Percentiles rank a stretch among this genome's conserved stretches.
These are phyloP conservation scores for Chlorella sp. DNA, from an alignment of 139 green algal genomes.

Conservation along the genomic window DNA sequence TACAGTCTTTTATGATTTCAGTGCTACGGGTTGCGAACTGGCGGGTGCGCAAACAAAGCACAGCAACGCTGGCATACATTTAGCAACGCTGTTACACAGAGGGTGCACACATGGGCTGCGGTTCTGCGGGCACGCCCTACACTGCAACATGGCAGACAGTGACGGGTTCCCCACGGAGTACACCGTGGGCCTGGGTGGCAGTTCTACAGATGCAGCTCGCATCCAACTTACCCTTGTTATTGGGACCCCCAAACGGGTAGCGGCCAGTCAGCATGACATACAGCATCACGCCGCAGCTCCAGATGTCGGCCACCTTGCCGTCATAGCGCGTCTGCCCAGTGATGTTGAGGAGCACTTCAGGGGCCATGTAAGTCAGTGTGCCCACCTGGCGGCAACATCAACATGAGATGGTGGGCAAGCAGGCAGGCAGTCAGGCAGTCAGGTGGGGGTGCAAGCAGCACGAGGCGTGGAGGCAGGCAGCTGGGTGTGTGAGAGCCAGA, in stretches of 20 bases:
- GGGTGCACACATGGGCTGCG: too few species aligned
- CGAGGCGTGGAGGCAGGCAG: not conserved
- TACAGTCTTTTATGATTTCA: too few species aligned
- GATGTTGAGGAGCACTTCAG: slow-evolving; percentile 86
- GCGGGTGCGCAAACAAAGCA: too few species aligned
- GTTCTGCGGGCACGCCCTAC: too few species aligned
- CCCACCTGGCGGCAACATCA: slow-evolving; percentile 68
- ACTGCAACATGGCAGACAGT: too few species aligned
- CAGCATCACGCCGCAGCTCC: slow-evolving; percentile 72
- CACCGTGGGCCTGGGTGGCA: too few species aligned
- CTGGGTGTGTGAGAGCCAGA: not conserved
- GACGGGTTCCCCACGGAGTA: too few species aligned
- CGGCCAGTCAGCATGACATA: slow-evolving; percentile 60
- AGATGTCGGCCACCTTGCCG: slow-evolving; percentile 77
- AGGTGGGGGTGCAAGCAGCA: not conserved
- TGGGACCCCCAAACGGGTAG: slow-evolving; percentile 34
- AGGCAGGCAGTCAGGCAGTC: not conserved
- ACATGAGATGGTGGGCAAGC: not conserved
- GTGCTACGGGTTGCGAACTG: too few species aligned
- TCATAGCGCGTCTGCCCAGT: slow-evolving; percentile 77
- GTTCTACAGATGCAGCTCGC: too few species aligned
- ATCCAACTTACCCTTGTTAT: too few species aligned
- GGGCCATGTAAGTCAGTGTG: slow-evolving; percentile 95
- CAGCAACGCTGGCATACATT: too few species aligned
- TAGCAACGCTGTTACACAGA: too few species aligned